phyloP scores from a whole-genome alignment of 2,329 filamentous ascomycete genomes.

The Neonectria ditissima region DNA sequence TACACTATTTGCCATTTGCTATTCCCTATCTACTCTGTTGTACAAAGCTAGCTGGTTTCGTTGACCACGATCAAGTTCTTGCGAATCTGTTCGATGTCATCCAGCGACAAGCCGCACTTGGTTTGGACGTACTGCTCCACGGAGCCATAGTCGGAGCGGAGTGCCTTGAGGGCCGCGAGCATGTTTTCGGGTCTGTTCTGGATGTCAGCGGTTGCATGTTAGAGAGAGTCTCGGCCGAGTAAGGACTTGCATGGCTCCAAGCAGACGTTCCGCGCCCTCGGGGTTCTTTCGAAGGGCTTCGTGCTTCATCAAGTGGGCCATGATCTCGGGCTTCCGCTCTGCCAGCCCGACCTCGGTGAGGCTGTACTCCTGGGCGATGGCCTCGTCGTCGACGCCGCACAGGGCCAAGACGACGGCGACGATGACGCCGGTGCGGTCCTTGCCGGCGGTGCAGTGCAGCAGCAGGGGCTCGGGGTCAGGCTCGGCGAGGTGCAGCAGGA shows the following conservation, averaged over 20 bases:
- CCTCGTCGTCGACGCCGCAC: constrained; percentile 69
- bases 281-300: constrained; percentile 61
- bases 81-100: constrained; percentile 65
- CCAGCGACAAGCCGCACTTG: constrained; percentile 67
- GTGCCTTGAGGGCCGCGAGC: constrained; percentile 62
- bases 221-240: neutral
- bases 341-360: constrained; percentile 73
- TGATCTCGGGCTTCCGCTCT: constrained; percentile 63
- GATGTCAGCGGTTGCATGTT: constrained; percentile 9
- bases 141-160: constrained; percentile 71
- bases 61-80: constrained; percentile 59
- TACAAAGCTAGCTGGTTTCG: constrained; percentile 56
- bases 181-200: constrained; percentile 59
- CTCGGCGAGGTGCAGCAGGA: constrained; percentile 67
- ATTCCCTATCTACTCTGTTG: constrained; percentile 45
- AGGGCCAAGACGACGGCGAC: constrained; percentile 74
- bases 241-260: constrained; percentile 55
- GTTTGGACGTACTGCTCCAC: constrained; percentile 72
- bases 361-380: constrained; percentile 75
- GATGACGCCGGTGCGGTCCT: constrained; percentile 80
- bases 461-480: constrained; percentile 63
- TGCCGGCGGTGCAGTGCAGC: constrained; percentile 81
- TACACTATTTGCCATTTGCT: constrained; percentile 36
- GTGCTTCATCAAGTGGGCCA: constrained; percentile 62
- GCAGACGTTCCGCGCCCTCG: constrained; percentile 58